phyloP scores from a whole-genome alignment of 2,329 filamentous ascomycete genomes.

The Cladophialophora immunda region DNA sequence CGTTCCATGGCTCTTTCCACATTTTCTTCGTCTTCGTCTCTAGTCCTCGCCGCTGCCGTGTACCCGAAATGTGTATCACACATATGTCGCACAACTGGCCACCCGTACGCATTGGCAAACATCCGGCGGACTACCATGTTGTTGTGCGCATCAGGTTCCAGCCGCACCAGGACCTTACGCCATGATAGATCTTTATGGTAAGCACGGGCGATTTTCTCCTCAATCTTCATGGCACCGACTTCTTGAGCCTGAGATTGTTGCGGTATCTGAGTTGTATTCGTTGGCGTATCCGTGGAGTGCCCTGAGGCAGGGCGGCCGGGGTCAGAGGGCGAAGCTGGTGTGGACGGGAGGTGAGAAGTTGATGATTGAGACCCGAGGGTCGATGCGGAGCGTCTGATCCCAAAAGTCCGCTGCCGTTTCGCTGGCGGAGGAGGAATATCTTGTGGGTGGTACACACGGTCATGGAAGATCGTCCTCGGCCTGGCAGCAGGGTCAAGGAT shows the following conservation, averaged over 20 bases:
- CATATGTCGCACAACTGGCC: constrained; percentile 94
- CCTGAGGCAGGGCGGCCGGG: constrained; percentile 18
- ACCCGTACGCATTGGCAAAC: constrained; percentile 97
- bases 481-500: constrained; percentile 83
- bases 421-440: constrained; percentile 85
- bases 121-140: constrained; percentile 96
- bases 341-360: constrained; percentile 9
- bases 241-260: constrained; percentile 37
- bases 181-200: constrained; percentile 92
- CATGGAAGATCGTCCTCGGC: constrained; percentile 92
- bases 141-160: constrained; percentile 97
- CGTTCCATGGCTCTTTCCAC: constrained; percentile 73
- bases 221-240: constrained; percentile 76
- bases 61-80: constrained; percentile 95
- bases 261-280: not conserved
- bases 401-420: constrained; percentile 52
- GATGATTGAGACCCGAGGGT: constrained; percentile 19
- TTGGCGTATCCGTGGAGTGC: not conserved
- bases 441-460: constrained; percentile 90
- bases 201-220: constrained; percentile 96
- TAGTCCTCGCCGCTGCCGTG: constrained; percentile 69
- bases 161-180: constrained; percentile 94
- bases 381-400: constrained; percentile 23
- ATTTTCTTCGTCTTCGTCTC: constrained; percentile 73
- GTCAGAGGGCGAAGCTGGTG: constrained; percentile 11